Evolutionary conservation across 2,329 filamentous ascomycete genomes (phyloP), one percentile per base, ranked within the genome.

Genomic region (Sphaerulina musiva): DNA sequence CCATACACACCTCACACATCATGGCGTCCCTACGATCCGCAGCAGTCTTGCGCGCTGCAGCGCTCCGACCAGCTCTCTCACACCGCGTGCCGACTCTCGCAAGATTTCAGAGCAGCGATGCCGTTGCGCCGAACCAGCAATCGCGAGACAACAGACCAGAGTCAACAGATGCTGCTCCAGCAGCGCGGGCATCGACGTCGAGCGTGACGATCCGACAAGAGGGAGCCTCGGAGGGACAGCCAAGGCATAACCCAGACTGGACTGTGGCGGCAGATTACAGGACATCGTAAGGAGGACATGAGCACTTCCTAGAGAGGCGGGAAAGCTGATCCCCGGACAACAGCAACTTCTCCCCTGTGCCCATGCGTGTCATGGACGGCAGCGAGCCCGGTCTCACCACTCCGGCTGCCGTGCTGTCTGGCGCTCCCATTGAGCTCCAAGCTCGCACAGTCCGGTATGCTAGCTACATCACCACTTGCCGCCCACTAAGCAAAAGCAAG

Each of bases 381-480:
- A 95, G 86, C 69, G 92, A 97, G 74, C 83, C 86, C 42, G 81
- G 78, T 39, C 81, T 86, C 3, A 76, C 83, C 55, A 79, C 93
- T 41, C 83, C 91, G 48, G 93, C 92, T 26, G 89, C 90, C 56
- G 81, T 93, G 29, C 79, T 96, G 32, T 97, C 93, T 3, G 93
- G 92, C 48, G 93, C 93, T 45, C 95, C 93, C 31, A 82, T 91
- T 53, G 95, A 98, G 70, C 82, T 98, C 14, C 91, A 98, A 76
- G 91, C 88, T 59, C 84, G 93, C 65, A 92, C 87, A 64, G 95
- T 97, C 66, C 86, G 92, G 91, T 96, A 84, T 59, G 80, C 48
- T 38, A 14, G 17, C 23, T 17, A 40, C 12, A 29, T 14, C 26
- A 31, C 17, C 23, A 17, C 40, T 10, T n/a, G 9, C 23, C 11